Evolutionary conservation across 2,329 filamentous ascomycete genomes (phyloP).

Genomic region (Alternaria ventricosa): DNA sequence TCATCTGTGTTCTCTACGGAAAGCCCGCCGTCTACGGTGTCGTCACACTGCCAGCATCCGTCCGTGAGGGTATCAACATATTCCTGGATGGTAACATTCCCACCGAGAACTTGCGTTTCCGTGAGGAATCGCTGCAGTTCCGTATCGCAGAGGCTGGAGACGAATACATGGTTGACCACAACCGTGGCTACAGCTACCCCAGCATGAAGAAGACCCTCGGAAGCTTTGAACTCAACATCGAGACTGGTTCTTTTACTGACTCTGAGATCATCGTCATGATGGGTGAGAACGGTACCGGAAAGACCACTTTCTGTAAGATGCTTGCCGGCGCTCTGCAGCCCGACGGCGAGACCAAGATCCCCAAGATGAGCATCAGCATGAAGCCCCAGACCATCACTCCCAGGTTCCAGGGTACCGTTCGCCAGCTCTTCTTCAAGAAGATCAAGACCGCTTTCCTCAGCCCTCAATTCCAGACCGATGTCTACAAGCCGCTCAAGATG

Average conservation of each 20-base stretch:
- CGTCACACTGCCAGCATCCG: conserved; percentile 91
- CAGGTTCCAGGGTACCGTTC: conserved; percentile 96
- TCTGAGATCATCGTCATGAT: conserved; percentile 99
- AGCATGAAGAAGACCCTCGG: conserved; percentile 92
- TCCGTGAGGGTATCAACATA: conserved; percentile 99
- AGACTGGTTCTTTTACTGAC: conserved; percentile 88
- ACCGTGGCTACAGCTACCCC: conserved; percentile 85
- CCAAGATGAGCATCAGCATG: conserved; percentile 97
- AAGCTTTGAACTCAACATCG: conserved; percentile 82
- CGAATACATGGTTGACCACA: conserved; percentile 84
- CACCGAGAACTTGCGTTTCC: conserved; percentile 97
- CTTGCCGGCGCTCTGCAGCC: conserved; percentile 93
- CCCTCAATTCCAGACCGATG: conserved; percentile 98
- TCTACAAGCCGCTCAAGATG: conserved; percentile 98
- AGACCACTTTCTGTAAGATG: conserved; percentile 98
- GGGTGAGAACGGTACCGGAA: conserved; percentile 99
- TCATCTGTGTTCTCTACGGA: conserved; percentile 96
- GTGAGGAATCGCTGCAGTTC: conserved; percentile 96
- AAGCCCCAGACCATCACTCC: conserved; percentile 99
- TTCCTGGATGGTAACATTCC: conserved; percentile 98
- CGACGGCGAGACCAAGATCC: conserved; percentile 77
- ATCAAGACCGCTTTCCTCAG: conserved; percentile 97
- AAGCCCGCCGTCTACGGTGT: conserved; percentile 96
- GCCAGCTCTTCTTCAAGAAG: conserved; percentile 99
- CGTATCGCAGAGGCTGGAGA: conserved; percentile 88